phyloP scores from a whole-genome alignment of 2,329 filamentous ascomycete species.

The Trematosphaeria pertusa region DNA sequence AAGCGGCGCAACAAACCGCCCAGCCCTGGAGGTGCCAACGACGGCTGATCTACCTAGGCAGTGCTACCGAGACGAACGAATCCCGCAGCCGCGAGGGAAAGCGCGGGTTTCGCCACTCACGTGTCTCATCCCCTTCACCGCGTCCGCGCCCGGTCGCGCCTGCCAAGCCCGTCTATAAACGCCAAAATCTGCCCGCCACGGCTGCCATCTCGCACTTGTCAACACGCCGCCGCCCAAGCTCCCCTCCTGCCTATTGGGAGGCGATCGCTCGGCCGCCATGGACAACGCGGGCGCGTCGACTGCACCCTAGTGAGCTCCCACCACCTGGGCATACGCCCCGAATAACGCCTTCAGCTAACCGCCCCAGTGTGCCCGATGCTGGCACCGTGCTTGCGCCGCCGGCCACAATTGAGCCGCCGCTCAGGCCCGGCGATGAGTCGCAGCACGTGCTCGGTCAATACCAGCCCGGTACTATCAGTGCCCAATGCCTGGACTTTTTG shows the following conservation, averaged over 20 bases:
- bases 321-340: not conserved
- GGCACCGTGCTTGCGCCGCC: conserved; percentile 1
- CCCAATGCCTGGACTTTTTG: conserved; percentile 21
- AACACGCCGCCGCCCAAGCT: not conserved
- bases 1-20: not conserved
- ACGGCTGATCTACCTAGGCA: too few species aligned
- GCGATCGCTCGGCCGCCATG: conserved; percentile 3
- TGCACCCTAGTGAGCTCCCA: conserved; percentile 4
- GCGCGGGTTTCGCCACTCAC: conserved; percentile 10
- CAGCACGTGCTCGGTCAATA: conserved; percentile 7
- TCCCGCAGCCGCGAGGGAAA: not conserved
- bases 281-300: not conserved
- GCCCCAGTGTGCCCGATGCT: not conserved
- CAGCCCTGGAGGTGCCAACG: too few species aligned
- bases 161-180: conserved; percentile 3
- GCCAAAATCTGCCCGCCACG: too few species aligned
- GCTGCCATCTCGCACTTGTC: too few species aligned
- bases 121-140: conserved; percentile 19
- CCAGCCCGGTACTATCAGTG: conserved; percentile 7
- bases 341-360: conserved; percentile 2
- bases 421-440: not conserved
- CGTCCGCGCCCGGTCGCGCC: conserved; percentile 10
- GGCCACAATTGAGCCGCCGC: not conserved
- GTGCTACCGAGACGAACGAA: too few species aligned
- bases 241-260: not conserved